phyloP scores from a whole-genome alignment of 768 basidiomycete genomes.

The Royoungia palumana region DNA sequence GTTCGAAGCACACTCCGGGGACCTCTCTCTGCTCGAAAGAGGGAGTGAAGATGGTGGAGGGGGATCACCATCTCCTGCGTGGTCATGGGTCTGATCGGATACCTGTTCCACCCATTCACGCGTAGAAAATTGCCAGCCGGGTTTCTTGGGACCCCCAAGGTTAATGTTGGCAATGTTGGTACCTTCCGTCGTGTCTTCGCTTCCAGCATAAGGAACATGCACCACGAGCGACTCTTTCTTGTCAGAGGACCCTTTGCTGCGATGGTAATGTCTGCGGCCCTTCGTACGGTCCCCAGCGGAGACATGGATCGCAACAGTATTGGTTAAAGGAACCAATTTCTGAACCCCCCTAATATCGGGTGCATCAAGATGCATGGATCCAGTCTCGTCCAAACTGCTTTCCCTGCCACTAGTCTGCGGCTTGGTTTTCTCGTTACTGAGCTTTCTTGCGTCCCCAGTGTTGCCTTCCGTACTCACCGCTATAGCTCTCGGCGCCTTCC shows the following conservation, averaged over 20 bases:
- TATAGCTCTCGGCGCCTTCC: neutral
- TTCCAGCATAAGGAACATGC: constrained; percentile 27
- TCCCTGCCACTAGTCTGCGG: constrained; percentile 4
- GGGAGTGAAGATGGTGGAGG: constrained; percentile 6
- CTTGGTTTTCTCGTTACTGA: constrained; percentile 9
- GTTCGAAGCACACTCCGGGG: constrained; percentile 23
- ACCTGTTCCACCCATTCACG: constrained; percentile 48
- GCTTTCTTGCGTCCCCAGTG: constrained; percentile 1
- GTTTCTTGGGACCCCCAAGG: constrained; percentile 19
- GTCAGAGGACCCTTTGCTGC: neutral
- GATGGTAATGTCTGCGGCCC: constrained; percentile 10
- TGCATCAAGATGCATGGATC: constrained; percentile 29
- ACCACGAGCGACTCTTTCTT: constrained; percentile 25
- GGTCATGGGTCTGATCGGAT: constrained; percentile 29
- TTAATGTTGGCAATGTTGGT: constrained; percentile 13
- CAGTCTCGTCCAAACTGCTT: constrained; percentile 3
- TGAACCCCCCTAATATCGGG: neutral
- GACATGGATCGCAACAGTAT: constrained; percentile 26
- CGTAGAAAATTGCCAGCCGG: constrained; percentile 32
- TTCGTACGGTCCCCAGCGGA: constrained; percentile 29
- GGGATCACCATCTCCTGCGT: constrained; percentile 1
- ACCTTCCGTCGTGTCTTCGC: constrained; percentile 13
- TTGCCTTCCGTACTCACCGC: neutral
- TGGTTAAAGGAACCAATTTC: constrained; percentile 8
- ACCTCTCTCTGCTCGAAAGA: constrained; percentile 16